Conservation (phyloP, 106 monocot species). For the Amphibolis antarctica region DNA sequence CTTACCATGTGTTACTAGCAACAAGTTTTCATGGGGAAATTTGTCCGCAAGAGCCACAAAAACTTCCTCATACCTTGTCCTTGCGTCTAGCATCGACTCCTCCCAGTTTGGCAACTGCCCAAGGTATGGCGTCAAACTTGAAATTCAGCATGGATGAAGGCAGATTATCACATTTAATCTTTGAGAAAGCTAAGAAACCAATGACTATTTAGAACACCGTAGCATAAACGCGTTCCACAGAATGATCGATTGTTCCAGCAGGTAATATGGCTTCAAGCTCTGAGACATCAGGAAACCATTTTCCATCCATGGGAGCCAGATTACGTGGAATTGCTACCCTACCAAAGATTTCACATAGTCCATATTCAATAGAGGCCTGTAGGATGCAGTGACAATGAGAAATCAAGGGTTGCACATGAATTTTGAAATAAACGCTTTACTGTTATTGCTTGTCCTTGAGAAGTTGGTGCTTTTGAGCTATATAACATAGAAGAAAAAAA, state of each 20-base stretch:
- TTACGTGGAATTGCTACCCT: slow-evolving; percentile 20
- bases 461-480: too few relatives aligned
- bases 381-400: neutral
- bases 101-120: slow-evolving; percentile 39
- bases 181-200: too few relatives aligned
- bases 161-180: too few relatives aligned
- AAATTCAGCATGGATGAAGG: too few relatives aligned
- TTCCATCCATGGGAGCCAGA: slow-evolving; percentile 33
- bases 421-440: too few relatives aligned
- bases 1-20: slow-evolving; percentile 52
- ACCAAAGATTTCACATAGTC: slow-evolving; percentile 58
- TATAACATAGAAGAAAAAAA: too few relatives aligned
- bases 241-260: slow-evolving; percentile 50
- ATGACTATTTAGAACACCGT: slow-evolving; percentile 20
- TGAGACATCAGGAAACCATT: slow-evolving; percentile 56
- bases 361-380: slow-evolving; percentile 85
- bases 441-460: too few relatives aligned
- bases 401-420: neutral
- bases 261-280: slow-evolving; percentile 57
- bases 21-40: slow-evolving; percentile 47
- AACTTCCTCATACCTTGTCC: slow-evolving; percentile 33
- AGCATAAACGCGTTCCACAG: slow-evolving; percentile 28
- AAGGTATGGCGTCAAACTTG: too few relatives aligned
- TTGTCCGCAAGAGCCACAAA: slow-evolving; percentile 49
- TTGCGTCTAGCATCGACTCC: slow-evolving; percentile 29